A percentile compares a stretch with the other conserved stretches of the same genome.
phyloP scores from a whole-genome alignment of 768 basidiomycete genomes.

The Cytidiella melzeri region DNA sequence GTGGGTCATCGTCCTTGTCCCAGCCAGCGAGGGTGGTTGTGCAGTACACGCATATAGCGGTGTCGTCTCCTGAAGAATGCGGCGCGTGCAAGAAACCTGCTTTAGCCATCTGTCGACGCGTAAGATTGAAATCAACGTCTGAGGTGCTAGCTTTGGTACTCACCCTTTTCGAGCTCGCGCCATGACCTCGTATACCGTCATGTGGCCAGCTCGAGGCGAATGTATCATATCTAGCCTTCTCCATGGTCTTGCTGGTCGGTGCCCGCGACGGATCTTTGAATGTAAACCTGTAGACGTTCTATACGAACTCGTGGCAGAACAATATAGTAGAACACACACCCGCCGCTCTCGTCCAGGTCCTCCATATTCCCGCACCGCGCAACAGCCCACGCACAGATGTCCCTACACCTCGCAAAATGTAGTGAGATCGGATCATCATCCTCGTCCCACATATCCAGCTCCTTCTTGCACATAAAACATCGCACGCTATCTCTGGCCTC shows the following conservation, averaged over 20 bases:
- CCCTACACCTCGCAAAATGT: slow-evolving; percentile 65
- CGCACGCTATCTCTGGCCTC: slow-evolving; percentile 69
- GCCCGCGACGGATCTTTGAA: slow-evolving; percentile 54
- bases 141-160: neutral
- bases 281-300: slow-evolving; percentile 59
- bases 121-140: slow-evolving; percentile 4
- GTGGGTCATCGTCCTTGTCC: slow-evolving; percentile 82
- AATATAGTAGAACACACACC: slow-evolving; percentile 35
- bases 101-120: slow-evolving; percentile 62
- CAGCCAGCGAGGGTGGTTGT: slow-evolving; percentile 75
- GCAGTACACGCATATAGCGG: slow-evolving; percentile 84
- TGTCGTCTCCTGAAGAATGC: slow-evolving; percentile 62
- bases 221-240: slow-evolving; percentile 64
- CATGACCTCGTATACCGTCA: slow-evolving; percentile 52
- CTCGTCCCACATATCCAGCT: slow-evolving; percentile 79
- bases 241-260: slow-evolving; percentile 65
- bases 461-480: slow-evolving; percentile 81
- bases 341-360: slow-evolving; percentile 52
- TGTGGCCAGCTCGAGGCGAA: slow-evolving; percentile 66
- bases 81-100: slow-evolving; percentile 87
- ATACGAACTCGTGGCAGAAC: too few species aligned
- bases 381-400: slow-evolving; percentile 75
- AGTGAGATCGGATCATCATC: slow-evolving; percentile 83
- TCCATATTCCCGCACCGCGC: slow-evolving; percentile 63
- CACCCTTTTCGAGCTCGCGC: slow-evolving; percentile 70